phyloP scores from a whole-genome alignment of 306 rosid species.

The Oxytropis ochrocephala region DNA sequence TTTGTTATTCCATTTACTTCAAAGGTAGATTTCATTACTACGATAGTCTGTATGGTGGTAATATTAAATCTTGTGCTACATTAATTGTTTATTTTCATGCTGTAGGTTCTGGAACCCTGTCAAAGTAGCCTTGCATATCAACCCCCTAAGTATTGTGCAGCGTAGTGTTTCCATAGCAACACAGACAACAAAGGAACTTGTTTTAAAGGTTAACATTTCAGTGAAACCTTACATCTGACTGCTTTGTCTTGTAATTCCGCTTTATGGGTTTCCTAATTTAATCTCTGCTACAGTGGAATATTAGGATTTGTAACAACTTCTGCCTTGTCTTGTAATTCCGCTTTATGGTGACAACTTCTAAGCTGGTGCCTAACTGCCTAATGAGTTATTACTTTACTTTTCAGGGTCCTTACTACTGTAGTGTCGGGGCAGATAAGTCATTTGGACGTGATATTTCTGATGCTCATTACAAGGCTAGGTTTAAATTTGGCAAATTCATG shows the following conservation, averaged over 20 bases:
- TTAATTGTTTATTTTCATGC: constrained; percentile 8
- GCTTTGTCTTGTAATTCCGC: background rate
- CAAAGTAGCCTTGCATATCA: constrained; percentile 90
- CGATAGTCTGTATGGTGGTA: background rate
- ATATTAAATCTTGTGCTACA: background rate
- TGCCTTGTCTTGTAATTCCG: no score
- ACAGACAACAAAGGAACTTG: constrained; percentile 97
- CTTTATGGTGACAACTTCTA: no score
- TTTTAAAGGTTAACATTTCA: constrained; percentile 65
- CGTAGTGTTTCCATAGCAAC: constrained; percentile 99
- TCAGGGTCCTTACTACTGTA: no score
- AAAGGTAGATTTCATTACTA: constrained; percentile 53
- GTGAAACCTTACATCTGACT: background rate
- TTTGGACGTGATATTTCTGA: no score
- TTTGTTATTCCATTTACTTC: constrained; percentile 98
- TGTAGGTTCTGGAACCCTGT: constrained; percentile 91
- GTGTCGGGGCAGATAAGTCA: no score
- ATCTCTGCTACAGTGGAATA: background rate
- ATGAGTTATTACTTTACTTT: no score
- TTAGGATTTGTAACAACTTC: no score
- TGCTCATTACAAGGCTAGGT: no score
- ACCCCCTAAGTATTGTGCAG: constrained; percentile 93
- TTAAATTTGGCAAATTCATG: no score
- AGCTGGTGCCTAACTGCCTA: no score
- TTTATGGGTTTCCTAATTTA: background rate